Evolutionary conservation across 78 protist species (phyloP).

Genomic region (Diacronema lutheri): DNA sequence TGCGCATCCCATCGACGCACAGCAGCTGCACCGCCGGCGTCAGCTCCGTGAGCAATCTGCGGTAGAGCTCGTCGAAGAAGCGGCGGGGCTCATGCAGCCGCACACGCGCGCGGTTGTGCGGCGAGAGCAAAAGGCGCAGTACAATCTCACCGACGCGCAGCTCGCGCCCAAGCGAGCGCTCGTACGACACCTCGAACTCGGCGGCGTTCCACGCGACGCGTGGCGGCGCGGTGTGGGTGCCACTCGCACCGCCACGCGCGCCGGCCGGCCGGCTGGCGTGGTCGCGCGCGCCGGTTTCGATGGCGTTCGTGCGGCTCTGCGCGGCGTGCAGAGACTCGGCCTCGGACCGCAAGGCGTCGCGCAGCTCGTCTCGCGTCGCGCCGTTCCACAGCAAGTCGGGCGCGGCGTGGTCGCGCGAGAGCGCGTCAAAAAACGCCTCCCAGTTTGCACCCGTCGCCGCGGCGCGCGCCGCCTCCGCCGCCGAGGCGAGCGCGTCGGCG

Average conservation of each 20-base stretch:
- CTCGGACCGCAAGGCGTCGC: conserved; percentile 73
- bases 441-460: no score
- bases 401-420: no score
- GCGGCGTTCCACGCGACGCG: conserved; percentile 75
- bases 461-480: no score
- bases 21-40: conserved; percentile 31
- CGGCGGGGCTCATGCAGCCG: conserved; percentile 34
- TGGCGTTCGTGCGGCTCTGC: neutral
- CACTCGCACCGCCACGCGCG: no score
- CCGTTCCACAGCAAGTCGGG: conserved; percentile 83
- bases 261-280: no score
- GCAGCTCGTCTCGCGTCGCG: conserved; percentile 80
- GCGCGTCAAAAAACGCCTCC: no score
- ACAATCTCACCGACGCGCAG: conserved; percentile 72
- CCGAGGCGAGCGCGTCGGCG: no score
- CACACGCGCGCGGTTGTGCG: conserved; percentile 24
- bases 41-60: conserved; percentile 66
- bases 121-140: conserved; percentile 68
- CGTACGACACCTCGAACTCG: conserved; percentile 77
- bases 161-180: conserved; percentile 52
- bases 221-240: no score
- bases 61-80: conserved; percentile 80
- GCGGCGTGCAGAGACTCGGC: conserved; percentile 52
- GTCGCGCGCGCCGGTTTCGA: no score
- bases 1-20: conserved; percentile 74